phyloP scores from a whole-genome alignment of 2,329 filamentous ascomycete genomes.

The Sordariomycetes sp. region DNA sequence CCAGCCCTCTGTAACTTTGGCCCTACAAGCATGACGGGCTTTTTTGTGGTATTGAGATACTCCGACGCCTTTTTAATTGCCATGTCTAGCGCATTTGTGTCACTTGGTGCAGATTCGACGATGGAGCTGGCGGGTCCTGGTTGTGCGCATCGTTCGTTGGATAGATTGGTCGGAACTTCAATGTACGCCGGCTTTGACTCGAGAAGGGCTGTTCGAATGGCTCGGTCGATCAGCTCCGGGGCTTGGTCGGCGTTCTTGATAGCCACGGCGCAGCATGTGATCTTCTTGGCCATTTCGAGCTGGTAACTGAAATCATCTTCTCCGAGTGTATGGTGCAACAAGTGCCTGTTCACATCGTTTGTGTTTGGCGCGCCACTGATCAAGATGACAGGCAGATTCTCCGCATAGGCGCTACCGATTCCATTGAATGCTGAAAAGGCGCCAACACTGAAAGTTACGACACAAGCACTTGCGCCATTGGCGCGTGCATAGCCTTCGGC shows the following conservation, averaged over 20 bases:
- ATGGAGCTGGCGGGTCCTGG: conserved; percentile 2
- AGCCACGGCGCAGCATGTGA: conserved; percentile 18
- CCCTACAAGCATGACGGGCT: conserved; percentile 6
- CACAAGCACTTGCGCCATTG: conserved; percentile 3
- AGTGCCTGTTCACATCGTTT: conserved; percentile 6
- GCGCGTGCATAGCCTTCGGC: conserved; percentile 6
- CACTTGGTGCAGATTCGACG: neutral
- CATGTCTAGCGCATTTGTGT: neutral
- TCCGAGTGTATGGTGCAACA: conserved; percentile 18
- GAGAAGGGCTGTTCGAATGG: conserved; percentile 6
- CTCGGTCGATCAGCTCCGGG: conserved; percentile 8
- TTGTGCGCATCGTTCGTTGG: conserved; percentile 1
- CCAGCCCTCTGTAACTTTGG: conserved; percentile 5
- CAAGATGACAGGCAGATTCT: conserved; percentile 7
- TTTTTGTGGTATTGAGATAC: conserved; percentile 3
- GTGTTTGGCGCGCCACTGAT: conserved; percentile 7
- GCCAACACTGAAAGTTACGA: conserved; percentile 9
- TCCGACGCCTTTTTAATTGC: conserved; percentile 3
- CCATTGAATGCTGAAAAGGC: conserved; percentile 8
- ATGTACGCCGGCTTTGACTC: conserved; percentile 3
- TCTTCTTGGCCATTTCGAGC: conserved; percentile 19
- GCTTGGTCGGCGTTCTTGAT: conserved; percentile 14
- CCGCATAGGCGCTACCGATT: conserved; percentile 6
- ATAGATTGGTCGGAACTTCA: conserved; percentile 2
- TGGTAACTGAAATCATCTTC: conserved; percentile 16